phyloP scores from a whole-genome alignment of 208 protist genomes.

The Trypanosoma melophagium region DNA sequence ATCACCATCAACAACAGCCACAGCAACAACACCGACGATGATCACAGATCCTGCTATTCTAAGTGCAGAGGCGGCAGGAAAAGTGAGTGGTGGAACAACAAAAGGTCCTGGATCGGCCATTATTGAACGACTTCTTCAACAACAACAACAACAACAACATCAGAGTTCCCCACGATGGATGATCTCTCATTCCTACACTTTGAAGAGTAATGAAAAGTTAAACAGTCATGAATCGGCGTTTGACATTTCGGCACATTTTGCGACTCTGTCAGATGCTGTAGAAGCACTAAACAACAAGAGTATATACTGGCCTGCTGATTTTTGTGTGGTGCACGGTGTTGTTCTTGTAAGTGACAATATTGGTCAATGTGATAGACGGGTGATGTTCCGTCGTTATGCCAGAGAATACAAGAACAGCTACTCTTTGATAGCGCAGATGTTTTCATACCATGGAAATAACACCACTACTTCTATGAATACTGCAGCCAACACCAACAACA shows the following conservation, averaged over 20 bases:
- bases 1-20: constrained; percentile 32
- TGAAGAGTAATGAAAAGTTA: constrained; percentile 83
- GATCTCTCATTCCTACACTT: constrained; percentile 42
- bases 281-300: constrained; percentile 66
- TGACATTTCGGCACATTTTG: constrained; percentile 66
- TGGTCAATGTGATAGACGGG: constrained; percentile 51
- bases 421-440: constrained; percentile 22
- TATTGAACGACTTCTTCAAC: constrained; percentile 36
- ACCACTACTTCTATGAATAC: not conserved
- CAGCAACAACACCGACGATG: constrained; percentile 34
- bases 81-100: constrained; percentile 3
- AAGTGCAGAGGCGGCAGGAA: constrained; percentile 61
- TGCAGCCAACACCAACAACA: constrained; percentile 5
- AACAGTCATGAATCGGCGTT: constrained; percentile 48
- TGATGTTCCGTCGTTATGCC: constrained; percentile 71
- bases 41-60: constrained; percentile 78
- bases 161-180: constrained; percentile 52
- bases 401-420: constrained; percentile 58
- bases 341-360: constrained; percentile 71
- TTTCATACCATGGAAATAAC: constrained; percentile 6
- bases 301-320: constrained; percentile 80
- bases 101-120: constrained; percentile 25
- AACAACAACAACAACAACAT: constrained; percentile 48
- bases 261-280: constrained; percentile 48
- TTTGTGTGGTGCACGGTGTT: constrained; percentile 71